These are phyloP conservation scores for Trypanosoma melophagium DNA, from an alignment of 208 protist species.

Conservation along the genomic window DNA sequence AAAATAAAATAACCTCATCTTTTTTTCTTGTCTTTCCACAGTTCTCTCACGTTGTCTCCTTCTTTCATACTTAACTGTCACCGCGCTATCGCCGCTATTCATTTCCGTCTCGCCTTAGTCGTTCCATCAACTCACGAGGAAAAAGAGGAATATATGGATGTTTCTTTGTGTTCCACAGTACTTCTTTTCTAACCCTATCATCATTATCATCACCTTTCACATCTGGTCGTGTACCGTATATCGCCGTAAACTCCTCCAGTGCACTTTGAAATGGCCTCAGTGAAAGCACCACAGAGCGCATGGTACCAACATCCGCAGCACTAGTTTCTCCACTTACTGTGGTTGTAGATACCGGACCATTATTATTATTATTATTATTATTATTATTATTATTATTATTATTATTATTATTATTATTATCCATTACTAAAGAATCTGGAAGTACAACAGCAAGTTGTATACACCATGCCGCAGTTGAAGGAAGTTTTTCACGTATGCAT, in stretches of 20 bases:
- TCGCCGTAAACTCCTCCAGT: slow-evolving; percentile 53
- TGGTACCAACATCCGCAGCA: neutral
- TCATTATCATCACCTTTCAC: neutral
- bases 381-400: neutral
- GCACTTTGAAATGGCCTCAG: slow-evolving; percentile 48
- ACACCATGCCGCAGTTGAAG: slow-evolving; percentile 46
- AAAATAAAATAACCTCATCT: no score
- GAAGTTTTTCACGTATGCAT: slow-evolving; percentile 3
- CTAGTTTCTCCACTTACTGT: no score
- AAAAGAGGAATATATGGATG: slow-evolving; percentile 76
- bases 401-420: neutral
- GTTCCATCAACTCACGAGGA: slow-evolving; percentile 52
- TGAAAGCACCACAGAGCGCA: slow-evolving; percentile 59
- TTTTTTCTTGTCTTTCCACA: neutral
- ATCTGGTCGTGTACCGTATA: slow-evolving; percentile 30
- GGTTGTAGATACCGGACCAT: neutral
- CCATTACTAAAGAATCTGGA: slow-evolving; percentile 1
- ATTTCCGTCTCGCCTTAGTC: slow-evolving; percentile 20
- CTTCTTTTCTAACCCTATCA: slow-evolving; percentile 17
- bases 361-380: neutral
- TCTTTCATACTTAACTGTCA: neutral
- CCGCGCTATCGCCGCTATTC: neutral
- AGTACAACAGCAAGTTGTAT: slow-evolving; percentile 48
- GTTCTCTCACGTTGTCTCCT: neutral
- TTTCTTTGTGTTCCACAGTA: slow-evolving; percentile 73